These are phyloP conservation scores for Pseudocercospora pini-densiflorae DNA, from an alignment of 2,329 filamentous ascomycete genomes.

Conservation along the genomic window DNA sequence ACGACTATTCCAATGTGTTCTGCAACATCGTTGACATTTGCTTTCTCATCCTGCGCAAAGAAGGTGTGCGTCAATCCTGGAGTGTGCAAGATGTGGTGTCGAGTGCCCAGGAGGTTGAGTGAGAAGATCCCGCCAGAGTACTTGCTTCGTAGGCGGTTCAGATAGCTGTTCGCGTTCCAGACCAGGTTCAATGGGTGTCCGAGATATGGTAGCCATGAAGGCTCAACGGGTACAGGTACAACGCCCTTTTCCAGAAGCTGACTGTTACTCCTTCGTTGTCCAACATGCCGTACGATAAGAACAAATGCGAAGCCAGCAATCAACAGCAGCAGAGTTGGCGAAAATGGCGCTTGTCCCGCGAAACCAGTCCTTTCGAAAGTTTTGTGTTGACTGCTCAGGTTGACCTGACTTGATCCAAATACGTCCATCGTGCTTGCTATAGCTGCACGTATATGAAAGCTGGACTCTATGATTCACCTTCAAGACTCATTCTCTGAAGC, in stretches of 20 bases:
- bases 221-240: neutral
- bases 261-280: neutral
- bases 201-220: neutral
- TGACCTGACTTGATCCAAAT: too few species aligned
- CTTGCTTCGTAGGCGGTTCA: constrained; percentile 47
- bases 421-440: too few species aligned
- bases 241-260: neutral
- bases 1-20: constrained; percentile 38
- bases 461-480: too few species aligned
- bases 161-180: constrained; percentile 50
- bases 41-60: constrained; percentile 41
- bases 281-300: neutral
- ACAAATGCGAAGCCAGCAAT: neutral
- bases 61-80: constrained; percentile 51
- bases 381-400: too few species aligned
- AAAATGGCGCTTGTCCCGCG: neutral
- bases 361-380: too few species aligned
- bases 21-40: constrained; percentile 31
- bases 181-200: constrained; percentile 57
- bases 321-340: neutral
- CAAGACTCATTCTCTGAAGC: too few species aligned
- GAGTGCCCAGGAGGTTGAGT: constrained; percentile 54
- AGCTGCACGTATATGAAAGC: too few species aligned
- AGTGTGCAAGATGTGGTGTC: constrained; percentile 55
- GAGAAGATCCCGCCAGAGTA: constrained; percentile 50